Base-by-base conservation (phyloP, 2,329 filamentous ascomycete genomes). In the Coniochaeta sp. region DNA sequence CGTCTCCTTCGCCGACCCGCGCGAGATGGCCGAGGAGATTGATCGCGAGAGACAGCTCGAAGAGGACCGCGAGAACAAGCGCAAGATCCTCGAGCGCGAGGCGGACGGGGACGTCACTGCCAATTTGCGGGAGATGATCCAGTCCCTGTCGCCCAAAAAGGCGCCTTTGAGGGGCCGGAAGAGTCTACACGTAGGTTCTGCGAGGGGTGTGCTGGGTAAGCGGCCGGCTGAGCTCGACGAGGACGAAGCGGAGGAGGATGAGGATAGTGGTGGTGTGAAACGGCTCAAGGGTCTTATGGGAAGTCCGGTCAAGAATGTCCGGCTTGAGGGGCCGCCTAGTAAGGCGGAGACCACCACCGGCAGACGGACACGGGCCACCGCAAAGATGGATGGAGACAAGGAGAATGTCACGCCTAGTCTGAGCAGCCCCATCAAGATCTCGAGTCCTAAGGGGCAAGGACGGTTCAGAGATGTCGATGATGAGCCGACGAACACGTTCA, bases 261-360 rank as follows among this genome's bases (percentile, higher is more conserved):
- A 84, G 58, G 83, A 86, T 44, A 76, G 77, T 33, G 83, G 84
- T 63, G 82, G 85, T 16, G 74, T 87, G 59, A 91, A 92, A 73
- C 80, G 89, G 64, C 79, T 91, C 56, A 90, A 86, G 70, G 83
- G 82, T n/a, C 85, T 84, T 62, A 84, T 90, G 71, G 82, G 83
- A 58, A 93, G 89, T 67, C 89, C 89, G 1, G 89, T 93, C 63
- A 93, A 93, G 74, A 89, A 85, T 56, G 78, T 92, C 58, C 84
- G 80, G 66, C 78, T 93, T 58, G 86, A 87, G 65, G 86, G 86
- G 57, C 89, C 88, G 16, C 87, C 86, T 8, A 83, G 85, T 4
- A 88, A 86, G 66, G 83, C 83, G 52, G 87, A 90, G 69, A 84
- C 81, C 67, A 84, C 81, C 0, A 82, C 83, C n/a, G 86, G 87